These are phyloP conservation scores for Aspergillus alliaceus DNA, from an alignment of 2,329 filamentous ascomycete species.

Conservation along the genomic window DNA sequence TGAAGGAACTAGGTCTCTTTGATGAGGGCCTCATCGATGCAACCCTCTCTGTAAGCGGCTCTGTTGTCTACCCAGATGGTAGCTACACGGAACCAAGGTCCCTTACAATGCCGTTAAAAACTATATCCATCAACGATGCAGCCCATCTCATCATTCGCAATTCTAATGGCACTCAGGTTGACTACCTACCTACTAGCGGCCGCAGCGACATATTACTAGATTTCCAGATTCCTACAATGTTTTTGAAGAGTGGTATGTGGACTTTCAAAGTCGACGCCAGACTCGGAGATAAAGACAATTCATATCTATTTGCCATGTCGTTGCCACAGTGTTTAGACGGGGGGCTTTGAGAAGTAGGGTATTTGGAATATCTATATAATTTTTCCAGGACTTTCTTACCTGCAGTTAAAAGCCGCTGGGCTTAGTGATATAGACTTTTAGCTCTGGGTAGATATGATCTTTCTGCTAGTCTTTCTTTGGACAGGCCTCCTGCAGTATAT, in stretches of 20 bases:
- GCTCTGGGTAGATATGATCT: too few species aligned
- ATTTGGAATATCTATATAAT: too few species aligned
- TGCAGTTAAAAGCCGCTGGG: too few species aligned
- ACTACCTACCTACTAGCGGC: slow-evolving; percentile 13
- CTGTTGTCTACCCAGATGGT: slow-evolving; percentile 13
- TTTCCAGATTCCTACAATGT: slow-evolving; percentile 14
- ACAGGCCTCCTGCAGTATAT: too few species aligned
- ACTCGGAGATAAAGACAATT: slow-evolving; percentile 11
- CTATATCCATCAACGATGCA: slow-evolving; percentile 8
- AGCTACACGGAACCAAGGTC: background rate
- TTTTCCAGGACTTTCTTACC: too few species aligned
- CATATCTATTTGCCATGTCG: slow-evolving; percentile 14
- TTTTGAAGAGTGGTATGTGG: slow-evolving; percentile 14
- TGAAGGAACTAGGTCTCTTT: slow-evolving; percentile 11
- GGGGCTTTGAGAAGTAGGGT: background rate
- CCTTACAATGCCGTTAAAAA: slow-evolving; percentile 9
- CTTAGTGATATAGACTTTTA: too few species aligned
- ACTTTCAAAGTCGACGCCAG: slow-evolving; percentile 14
- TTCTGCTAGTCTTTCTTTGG: too few species aligned
- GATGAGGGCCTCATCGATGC: slow-evolving; percentile 13
- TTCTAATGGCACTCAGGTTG: slow-evolving; percentile 9
- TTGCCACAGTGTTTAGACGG: slow-evolving; percentile 16
- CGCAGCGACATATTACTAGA: slow-evolving; percentile 11
- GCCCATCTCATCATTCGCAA: slow-evolving; percentile 12
- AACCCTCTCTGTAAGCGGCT: slow-evolving; percentile 11